phyloP scores from a whole-genome alignment of 768 basidiomycete genomes.

The Tricholoma hemisulphureum region DNA sequence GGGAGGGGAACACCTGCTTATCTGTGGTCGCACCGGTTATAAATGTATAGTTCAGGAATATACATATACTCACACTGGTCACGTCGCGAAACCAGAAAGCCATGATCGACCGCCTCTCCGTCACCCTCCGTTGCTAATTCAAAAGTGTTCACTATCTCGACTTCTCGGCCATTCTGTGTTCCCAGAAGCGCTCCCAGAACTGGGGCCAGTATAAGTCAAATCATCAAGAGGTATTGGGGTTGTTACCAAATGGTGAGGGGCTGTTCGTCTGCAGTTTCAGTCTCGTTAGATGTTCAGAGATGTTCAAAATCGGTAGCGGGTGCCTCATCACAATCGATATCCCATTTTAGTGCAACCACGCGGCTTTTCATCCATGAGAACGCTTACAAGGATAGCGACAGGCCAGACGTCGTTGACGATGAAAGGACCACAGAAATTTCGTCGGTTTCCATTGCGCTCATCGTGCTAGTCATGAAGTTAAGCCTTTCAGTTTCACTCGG shows the following conservation, averaged over 20 bases:
- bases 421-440: conserved; percentile 74
- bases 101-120: conserved; percentile 69
- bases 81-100: conserved; percentile 75
- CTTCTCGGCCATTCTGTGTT: conserved; percentile 89
- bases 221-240: background rate
- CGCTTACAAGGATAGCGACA: conserved; percentile 72
- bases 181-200: conserved; percentile 93
- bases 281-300: conserved; percentile 93
- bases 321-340: conserved; percentile 57
- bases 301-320: conserved; percentile 93
- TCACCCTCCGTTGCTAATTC: conserved; percentile 72
- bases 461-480: conserved; percentile 14
- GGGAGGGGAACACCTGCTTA: conserved; percentile 96
- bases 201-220: conserved; percentile 27
- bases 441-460: conserved; percentile 76
- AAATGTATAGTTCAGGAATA: conserved; percentile 2
- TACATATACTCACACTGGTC: conserved; percentile 76
- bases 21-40: conserved; percentile 47
- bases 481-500: background rate
- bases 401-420: conserved; percentile 66
- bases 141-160: conserved; percentile 97
- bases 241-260: conserved; percentile 64
- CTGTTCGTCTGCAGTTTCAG: conserved; percentile 69
- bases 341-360: conserved; percentile 10
- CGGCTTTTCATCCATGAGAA: background rate